phyloP scores from a whole-genome alignment of 2,329 filamentous ascomycete genomes.

The Colletotrichum sp. region DNA sequence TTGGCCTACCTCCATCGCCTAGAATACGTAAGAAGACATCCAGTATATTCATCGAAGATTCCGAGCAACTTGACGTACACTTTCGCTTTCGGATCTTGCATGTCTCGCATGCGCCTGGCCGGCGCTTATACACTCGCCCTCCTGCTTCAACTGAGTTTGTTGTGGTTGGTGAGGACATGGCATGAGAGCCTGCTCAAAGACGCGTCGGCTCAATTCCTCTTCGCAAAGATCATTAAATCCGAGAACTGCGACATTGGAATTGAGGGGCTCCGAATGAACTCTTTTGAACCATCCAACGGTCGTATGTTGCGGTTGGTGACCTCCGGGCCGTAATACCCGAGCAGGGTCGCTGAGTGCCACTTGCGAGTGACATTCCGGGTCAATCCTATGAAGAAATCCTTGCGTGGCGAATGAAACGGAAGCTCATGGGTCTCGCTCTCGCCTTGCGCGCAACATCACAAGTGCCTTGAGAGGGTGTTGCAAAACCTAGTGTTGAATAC shows the following conservation, averaged over 20 bases:
- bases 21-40: rapidly evolving
- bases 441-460: background rate
- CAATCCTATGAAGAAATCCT: background rate
- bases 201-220: background rate
- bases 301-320: background rate
- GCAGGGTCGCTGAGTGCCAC: background rate
- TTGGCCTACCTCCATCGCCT: constrained; percentile 6
- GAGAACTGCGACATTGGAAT: background rate
- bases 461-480: background rate
- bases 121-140: background rate
- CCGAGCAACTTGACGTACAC: background rate
- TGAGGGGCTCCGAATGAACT: background rate
- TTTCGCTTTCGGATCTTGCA: constrained; percentile 1
- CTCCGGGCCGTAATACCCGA: background rate
- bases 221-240: background rate
- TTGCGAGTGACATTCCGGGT: background rate
- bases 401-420: background rate
- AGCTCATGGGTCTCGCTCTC: background rate
- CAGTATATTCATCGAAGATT: background rate
- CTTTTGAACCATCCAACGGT: background rate
- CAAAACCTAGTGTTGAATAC: background rate
- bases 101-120: constrained; percentile 1
- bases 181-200: background rate
- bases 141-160: background rate
- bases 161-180: background rate